Conservation (phyloP, 1,139 yeast genomes). For the Debaryomycetaceae sp. region DNA sequence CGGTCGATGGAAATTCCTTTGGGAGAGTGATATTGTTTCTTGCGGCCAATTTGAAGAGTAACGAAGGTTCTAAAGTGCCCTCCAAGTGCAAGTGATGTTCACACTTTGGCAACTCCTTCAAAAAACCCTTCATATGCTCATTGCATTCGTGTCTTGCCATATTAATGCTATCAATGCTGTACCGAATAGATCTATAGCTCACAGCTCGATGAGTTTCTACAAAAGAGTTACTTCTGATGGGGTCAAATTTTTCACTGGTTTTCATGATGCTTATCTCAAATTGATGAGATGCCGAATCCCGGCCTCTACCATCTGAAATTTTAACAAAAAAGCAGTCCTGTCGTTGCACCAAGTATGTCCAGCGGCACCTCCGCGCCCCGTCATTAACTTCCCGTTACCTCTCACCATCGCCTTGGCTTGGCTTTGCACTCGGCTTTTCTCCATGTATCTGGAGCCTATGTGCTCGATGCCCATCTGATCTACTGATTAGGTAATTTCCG, state of each 20-base stretch:
- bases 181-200: background rate
- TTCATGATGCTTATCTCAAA: background rate
- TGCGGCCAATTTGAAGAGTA: constrained; percentile 61
- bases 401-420: too few species aligned
- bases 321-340: too few species aligned
- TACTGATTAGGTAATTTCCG: background rate
- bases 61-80: constrained; percentile 73
- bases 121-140: constrained; percentile 33
- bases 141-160: constrained; percentile 12
- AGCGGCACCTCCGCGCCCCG: too few species aligned
- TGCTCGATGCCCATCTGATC: background rate
- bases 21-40: constrained; percentile 59
- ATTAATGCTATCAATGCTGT: background rate
- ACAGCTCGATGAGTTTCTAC: background rate
- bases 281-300: background rate
- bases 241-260: background rate
- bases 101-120: constrained; percentile 71
- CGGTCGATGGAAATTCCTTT: constrained; percentile 50
- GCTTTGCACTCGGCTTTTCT: too few species aligned
- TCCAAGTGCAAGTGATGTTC: constrained; percentile 81
- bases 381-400: too few species aligned
- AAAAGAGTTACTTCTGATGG: background rate
- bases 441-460: too few species aligned
- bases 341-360: too few species aligned
- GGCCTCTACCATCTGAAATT: too few species aligned